Conservation (phyloP, 345 rosid species). For the Psidium friedrichsthalianum region DNA sequence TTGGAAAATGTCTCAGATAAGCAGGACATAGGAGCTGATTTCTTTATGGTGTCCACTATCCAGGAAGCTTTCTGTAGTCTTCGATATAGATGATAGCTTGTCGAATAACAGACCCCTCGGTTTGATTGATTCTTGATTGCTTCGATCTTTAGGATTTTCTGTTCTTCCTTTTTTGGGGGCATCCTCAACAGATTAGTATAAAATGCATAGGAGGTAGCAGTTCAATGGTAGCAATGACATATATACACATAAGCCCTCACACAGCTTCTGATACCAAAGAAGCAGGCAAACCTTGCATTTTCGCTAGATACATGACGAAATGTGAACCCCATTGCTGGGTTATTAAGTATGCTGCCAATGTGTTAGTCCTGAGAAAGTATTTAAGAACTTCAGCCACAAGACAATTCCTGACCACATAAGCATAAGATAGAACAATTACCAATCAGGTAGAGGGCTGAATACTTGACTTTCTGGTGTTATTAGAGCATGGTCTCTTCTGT, state of each 20-base stretch:
- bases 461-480: conserved; percentile 94
- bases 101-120: not conserved
- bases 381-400: conserved; percentile 6
- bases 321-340: conserved; percentile 95
- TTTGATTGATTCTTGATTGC: not conserved
- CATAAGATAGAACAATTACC: conserved; percentile 23
- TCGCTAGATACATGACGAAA: conserved; percentile 84
- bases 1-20: not conserved
- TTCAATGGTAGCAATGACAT: not conserved
- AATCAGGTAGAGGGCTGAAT: conserved; percentile 72
- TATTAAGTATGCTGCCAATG: conserved; percentile 75
- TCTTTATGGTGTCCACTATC: not conserved
- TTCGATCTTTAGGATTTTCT: not conserved
- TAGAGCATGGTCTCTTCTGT: conserved; percentile 68
- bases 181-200: not conserved
- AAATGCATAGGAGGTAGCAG: not conserved
- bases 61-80: not conserved
- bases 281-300: conserved; percentile 61
- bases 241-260: not conserved
- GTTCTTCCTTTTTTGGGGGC: not conserved
- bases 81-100: not conserved
- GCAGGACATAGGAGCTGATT: not conserved
- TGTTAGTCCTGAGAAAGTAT: conserved; percentile 50
- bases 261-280: not conserved
- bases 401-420: not conserved